A percentile compares a stretch with the other conserved stretches of the same genome.
Evolutionary conservation across 2,329 filamentous ascomycete genomes (phyloP).

Genomic region (Didymellaceae sp.): DNA sequence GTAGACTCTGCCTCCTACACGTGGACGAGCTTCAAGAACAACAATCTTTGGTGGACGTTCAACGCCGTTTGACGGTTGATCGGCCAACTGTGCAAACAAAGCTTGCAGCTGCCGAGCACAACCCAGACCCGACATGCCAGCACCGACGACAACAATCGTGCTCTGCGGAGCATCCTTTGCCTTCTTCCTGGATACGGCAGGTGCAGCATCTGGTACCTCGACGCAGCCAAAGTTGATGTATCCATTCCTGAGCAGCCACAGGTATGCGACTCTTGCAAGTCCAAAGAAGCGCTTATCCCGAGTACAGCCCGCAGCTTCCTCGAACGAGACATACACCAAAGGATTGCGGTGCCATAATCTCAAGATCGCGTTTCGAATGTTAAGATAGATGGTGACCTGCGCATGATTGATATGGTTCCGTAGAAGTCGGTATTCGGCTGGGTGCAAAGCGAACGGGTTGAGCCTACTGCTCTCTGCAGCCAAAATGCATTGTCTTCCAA

Average conservation of each 20-base stretch:
- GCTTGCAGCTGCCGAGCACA: conserved; percentile 90
- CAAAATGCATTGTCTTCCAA: conserved; percentile 88
- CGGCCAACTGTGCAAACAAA: conserved; percentile 80
- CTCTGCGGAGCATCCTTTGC: conserved; percentile 62
- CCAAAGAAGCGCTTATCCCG: conserved; percentile 88
- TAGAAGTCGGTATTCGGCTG: conserved; percentile 81
- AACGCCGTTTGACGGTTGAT: conserved; percentile 67
- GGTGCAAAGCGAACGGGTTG: conserved; percentile 86
- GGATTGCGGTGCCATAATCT: conserved; percentile 89
- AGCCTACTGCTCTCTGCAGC: conserved; percentile 89
- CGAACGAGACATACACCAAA: conserved; percentile 77
- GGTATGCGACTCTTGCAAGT: conserved; percentile 84
- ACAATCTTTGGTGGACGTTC: conserved; percentile 77
- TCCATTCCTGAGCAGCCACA: conserved; percentile 88
- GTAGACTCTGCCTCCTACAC: conserved; percentile 91
- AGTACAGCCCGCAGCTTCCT: conserved; percentile 90
- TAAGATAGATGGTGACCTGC: conserved; percentile 94
- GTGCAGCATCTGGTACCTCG: conserved; percentile 63
- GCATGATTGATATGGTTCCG: conserved; percentile 81
- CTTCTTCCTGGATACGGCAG: conserved; percentile 45
- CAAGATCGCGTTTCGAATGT: conserved; percentile 93
- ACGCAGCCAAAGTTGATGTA: conserved; percentile 98
- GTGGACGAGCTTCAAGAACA: conserved; percentile 82
- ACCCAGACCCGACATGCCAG: conserved; percentile 90
- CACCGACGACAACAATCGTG: conserved; percentile 85